phyloP scores from a whole-genome alignment of 2,329 filamentous ascomycete species.

The Nigrograna mackinnonii region DNA sequence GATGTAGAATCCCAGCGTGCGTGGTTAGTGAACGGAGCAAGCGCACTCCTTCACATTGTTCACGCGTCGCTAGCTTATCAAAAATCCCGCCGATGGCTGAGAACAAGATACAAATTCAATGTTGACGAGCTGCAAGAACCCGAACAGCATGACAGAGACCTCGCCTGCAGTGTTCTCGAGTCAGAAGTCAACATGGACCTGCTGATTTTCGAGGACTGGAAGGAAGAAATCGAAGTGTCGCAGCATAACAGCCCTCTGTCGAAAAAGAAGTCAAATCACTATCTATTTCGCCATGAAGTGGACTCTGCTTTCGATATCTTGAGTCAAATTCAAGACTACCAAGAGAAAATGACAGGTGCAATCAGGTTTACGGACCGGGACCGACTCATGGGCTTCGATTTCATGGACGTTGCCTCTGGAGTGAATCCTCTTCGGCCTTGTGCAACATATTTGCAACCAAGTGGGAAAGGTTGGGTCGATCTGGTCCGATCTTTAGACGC shows the following conservation, averaged over 20 bases:
- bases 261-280: constrained; percentile 3
- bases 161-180: not conserved
- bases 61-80: constrained; percentile 1
- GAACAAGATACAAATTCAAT: too few species aligned
- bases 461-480: not conserved
- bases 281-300: constrained; percentile 3
- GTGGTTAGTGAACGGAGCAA: constrained; percentile 7
- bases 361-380: too few species aligned
- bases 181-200: constrained; percentile 4
- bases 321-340: constrained; percentile 6
- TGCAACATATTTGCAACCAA: not conserved
- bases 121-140: constrained; percentile 1
- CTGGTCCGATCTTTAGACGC: not conserved
- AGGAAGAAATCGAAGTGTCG: not conserved
- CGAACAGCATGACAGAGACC: too few species aligned
- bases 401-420: constrained; percentile 2
- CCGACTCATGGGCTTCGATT: constrained; percentile 1
- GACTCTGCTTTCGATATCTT: constrained; percentile 1
- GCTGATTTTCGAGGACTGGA: constrained; percentile 3
- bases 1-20: constrained; percentile 1
- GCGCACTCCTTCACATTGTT: constrained; percentile 7
- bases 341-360: too few species aligned
- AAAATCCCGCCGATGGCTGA: too few species aligned
- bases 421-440: not conserved
- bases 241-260: not conserved